Conservation (phyloP, 2,329 filamentous ascomycete genomes). For the Polychaeton citri region DNA sequence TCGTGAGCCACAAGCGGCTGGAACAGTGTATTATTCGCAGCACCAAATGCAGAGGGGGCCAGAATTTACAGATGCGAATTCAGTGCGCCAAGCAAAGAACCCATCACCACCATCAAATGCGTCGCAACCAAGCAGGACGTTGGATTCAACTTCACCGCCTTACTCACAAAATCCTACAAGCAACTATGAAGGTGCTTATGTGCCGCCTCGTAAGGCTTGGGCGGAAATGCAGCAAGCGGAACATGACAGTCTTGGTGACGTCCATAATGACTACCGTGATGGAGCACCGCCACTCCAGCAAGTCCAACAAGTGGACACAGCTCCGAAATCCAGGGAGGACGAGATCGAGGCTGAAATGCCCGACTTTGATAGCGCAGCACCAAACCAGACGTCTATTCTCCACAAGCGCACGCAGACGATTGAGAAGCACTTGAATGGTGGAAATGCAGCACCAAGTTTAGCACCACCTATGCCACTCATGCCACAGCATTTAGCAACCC, state of each 20-base stretch:
- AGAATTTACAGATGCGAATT: too few relatives aligned
- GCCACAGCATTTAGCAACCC: slow-evolving; percentile 1
- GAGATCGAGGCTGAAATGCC: slow-evolving; percentile 47
- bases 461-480: slow-evolving; percentile 4
- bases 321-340: slow-evolving; percentile 21
- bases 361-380: slow-evolving; percentile 41
- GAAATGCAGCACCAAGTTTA: slow-evolving; percentile 12
- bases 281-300: slow-evolving; percentile 6
- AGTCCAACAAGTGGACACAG: neutral
- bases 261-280: slow-evolving; percentile 38
- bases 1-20: too few relatives aligned
- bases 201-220: neutral
- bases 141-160: too few relatives aligned
- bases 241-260: slow-evolving; percentile 34
- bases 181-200: neutral
- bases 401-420: slow-evolving; percentile 18
- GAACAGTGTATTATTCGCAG: too few relatives aligned
- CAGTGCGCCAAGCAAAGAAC: too few relatives aligned
- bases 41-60: too few relatives aligned
- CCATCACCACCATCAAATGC: too few relatives aligned
- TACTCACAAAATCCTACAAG: too few relatives aligned
- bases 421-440: slow-evolving; percentile 15
- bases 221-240: slow-evolving; percentile 1
- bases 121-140: too few relatives aligned
- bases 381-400: slow-evolving; percentile 13